A percentile compares a stretch with the other conserved stretches of the same genome.
These are phyloP conservation scores for Nemania serpens DNA, from an alignment of 2,329 filamentous ascomycete species.

Conservation along the genomic window DNA sequence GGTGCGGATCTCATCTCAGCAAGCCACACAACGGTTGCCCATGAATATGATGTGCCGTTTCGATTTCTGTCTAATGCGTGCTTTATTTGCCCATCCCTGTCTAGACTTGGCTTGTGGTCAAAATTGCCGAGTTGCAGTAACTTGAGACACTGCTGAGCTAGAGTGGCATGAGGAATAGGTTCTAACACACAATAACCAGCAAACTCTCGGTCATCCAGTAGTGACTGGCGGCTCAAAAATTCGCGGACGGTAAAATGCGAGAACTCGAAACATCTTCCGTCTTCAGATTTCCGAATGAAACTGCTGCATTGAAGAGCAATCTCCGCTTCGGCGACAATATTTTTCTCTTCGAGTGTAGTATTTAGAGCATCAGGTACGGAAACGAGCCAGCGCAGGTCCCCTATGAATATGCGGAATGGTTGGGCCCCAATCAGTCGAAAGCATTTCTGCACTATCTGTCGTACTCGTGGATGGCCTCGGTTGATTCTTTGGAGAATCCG, in stretches of 20 bases:
- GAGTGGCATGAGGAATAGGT: not conserved
- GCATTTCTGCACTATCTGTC: conserved; percentile 16
- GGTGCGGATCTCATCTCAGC: not conserved
- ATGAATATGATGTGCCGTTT: not conserved
- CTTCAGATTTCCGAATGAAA: conserved; percentile 28
- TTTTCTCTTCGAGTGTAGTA: not conserved
- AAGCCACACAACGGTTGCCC: not conserved
- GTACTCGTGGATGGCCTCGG: not conserved
- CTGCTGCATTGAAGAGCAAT: conserved; percentile 24
- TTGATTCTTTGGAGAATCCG: conserved; percentile 26
- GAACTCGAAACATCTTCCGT: conserved; percentile 26
- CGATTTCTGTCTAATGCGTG: not conserved
- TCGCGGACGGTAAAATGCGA: conserved; percentile 32
- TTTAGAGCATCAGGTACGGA: conserved; percentile 13
- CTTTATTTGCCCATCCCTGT: not conserved
- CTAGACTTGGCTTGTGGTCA: not conserved
- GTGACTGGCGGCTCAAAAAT: conserved; percentile 18
- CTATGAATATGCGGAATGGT: not conserved
- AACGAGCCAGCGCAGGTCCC: not conserved
- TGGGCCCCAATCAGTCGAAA: conserved; percentile 22
- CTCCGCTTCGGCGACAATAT: conserved; percentile 3
- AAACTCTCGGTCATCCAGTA: conserved; percentile 10
- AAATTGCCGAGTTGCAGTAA: conserved; percentile 30
- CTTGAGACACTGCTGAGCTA: conserved; percentile 20
- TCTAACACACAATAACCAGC: conserved; percentile 22